phyloP scores from a whole-genome alignment of 2,329 filamentous ascomycete species.

The Bipolaris gigantea region DNA sequence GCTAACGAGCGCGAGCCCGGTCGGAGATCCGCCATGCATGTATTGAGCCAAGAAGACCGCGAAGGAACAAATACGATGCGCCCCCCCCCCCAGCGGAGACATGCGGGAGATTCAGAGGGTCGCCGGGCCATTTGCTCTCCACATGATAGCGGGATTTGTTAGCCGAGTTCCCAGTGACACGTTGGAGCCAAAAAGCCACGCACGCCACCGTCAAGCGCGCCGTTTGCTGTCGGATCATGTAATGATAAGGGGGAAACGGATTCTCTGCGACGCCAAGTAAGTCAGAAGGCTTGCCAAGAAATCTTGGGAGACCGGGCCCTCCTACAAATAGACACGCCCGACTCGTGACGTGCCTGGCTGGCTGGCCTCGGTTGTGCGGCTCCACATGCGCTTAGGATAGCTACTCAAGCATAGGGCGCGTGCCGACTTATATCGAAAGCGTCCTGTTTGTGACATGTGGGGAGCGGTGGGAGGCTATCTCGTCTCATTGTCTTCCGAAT shows the following conservation, averaged over 20 bases:
- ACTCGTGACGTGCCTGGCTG: background rate
- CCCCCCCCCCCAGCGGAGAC: background rate
- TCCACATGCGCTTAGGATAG: background rate
- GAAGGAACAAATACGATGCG: constrained; percentile 8
- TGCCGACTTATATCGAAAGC: background rate
- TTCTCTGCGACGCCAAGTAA: background rate
- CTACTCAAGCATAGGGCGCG: background rate
- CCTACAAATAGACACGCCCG: constrained; percentile 6
- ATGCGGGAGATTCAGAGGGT: background rate
- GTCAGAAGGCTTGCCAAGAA: constrained; percentile 4
- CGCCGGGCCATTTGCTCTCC: background rate
- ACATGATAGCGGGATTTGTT: background rate
- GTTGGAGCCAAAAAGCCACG: background rate
- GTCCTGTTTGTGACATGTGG: background rate
- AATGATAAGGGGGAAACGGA: constrained; percentile 3
- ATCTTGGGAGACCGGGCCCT: background rate
- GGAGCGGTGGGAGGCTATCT: background rate
- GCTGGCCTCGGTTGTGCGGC: background rate
- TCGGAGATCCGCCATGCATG: constrained; percentile 1
- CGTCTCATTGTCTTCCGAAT: too few species aligned
- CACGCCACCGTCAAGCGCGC: background rate
- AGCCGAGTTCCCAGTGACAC: background rate
- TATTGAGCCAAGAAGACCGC: constrained; percentile 8
- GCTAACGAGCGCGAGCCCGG: constrained; percentile 11
- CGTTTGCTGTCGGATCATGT: background rate